A percentile compares a stretch with the other conserved stretches of the same genome.
phyloP scores from a whole-genome alignment of 2,329 filamentous ascomycete genomes.

The Microcyclosporella mali region DNA sequence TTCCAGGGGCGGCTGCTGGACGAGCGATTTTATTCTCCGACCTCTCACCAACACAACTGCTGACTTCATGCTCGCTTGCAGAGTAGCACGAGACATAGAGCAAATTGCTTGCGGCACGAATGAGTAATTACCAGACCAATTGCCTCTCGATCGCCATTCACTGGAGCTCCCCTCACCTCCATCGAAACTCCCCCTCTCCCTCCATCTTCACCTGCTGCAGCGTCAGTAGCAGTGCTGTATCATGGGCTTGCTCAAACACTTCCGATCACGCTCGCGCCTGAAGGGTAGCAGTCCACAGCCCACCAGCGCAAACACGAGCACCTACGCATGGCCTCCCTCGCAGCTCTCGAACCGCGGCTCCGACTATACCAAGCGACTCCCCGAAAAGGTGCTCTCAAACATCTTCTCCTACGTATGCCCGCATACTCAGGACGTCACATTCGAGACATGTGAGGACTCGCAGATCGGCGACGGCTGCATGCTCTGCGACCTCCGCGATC shows the following conservation, averaged over 20 bases:
- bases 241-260: constrained; percentile 48
- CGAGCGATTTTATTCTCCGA: too few species aligned
- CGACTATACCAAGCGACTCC: constrained; percentile 49
- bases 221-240: neutral
- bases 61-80: too few species aligned
- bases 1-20: too few species aligned
- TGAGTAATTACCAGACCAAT: too few species aligned
- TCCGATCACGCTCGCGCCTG: constrained; percentile 39
- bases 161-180: too few species aligned
- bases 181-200: neutral
- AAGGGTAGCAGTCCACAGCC: constrained; percentile 34
- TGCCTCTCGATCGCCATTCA: too few species aligned
- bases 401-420: constrained; percentile 82
- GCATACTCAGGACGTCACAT: constrained; percentile 68
- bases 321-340: constrained; percentile 14
- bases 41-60: too few species aligned
- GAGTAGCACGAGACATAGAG: too few species aligned
- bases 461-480: constrained; percentile 76
- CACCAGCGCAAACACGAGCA: constrained; percentile 21
- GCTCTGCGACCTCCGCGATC: constrained; percentile 86
- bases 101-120: too few species aligned
- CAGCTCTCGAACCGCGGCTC: constrained; percentile 19
- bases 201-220: too few species aligned
- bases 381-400: constrained; percentile 61
- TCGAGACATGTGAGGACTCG: constrained; percentile 76